These are phyloP conservation scores for Murraya koenigii DNA, from an alignment of 345 rosid species.

Conservation along the genomic window DNA sequence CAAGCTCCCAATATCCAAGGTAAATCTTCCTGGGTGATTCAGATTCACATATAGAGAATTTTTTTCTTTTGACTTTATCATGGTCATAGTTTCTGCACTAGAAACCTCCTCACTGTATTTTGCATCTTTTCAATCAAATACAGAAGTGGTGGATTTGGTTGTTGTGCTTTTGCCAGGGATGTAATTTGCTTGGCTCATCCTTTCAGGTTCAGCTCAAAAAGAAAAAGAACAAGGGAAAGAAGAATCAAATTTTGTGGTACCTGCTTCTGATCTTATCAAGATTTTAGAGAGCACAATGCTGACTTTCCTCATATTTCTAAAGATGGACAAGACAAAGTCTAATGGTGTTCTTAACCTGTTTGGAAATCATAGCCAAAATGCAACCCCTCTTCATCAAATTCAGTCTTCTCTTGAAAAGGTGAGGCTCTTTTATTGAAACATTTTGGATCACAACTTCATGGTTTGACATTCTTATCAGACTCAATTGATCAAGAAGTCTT, in stretches of 20 bases:
- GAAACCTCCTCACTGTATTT: neutral
- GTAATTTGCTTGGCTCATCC: constrained; percentile 14
- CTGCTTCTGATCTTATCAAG: constrained; percentile 59
- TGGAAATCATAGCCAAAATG: constrained; percentile 61
- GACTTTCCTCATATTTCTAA: constrained; percentile 63
- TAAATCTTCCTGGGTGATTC: constrained; percentile 16
- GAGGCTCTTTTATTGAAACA: neutral
- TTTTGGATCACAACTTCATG: neutral
- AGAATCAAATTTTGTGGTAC: constrained; percentile 52
- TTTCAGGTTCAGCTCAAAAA: constrained; percentile 57
- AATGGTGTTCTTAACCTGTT: constrained; percentile 51
- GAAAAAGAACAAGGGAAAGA: constrained; percentile 42
- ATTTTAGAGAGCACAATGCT: constrained; percentile 68
- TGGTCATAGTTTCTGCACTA: neutral
- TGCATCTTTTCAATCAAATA: neutral
- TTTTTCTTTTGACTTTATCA: neutral
- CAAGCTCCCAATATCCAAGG: constrained; percentile 88
- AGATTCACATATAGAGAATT: neutral
- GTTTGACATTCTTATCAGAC: neutral
- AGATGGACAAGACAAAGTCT: constrained; percentile 72
- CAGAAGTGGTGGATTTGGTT: neutral
- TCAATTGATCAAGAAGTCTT: neutral
- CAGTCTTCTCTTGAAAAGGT: constrained; percentile 80
- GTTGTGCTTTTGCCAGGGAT: constrained; percentile 12
- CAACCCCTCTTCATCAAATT: constrained; percentile 72